Percentiles rank a stretch among this genome's conserved stretches.
phyloP scores from a whole-genome alignment of 192 early-diverging fungal genomes.

The Podila minutissima region DNA sequence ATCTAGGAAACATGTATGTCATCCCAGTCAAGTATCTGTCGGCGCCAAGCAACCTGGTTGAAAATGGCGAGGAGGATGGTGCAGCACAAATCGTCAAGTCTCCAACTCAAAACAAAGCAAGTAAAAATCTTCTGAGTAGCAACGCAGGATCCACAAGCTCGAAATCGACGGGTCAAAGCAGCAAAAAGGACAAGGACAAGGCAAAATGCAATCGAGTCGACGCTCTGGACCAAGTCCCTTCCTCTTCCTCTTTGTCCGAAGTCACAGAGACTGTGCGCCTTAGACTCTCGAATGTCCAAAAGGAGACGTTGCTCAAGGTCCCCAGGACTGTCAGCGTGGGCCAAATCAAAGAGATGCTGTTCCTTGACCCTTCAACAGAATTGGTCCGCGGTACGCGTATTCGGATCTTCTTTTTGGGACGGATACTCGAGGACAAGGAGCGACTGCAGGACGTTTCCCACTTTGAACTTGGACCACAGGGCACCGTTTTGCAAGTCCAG shows the following conservation, averaged over 20 bases:
- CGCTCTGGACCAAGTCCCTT: neutral
- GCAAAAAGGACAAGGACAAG: neutral
- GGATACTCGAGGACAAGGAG: conserved; percentile 14
- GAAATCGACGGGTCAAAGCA: neutral
- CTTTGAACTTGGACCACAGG: neutral
- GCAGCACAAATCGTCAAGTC: too few species aligned
- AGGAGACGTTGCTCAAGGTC: neutral
- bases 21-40: neutral
- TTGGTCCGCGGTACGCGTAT: neutral
- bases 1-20: conserved; percentile 4
- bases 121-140: neutral
- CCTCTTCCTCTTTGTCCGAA: too few species aligned
- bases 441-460: neutral
- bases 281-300: neutral
- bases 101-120: neutral
- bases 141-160: neutral
- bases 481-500: conserved; percentile 1
- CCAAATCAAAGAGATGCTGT: neutral
- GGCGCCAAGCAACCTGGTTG: neutral
- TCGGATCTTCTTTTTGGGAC: conserved; percentile 11
- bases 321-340: neutral
- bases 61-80: neutral
- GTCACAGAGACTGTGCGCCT: neutral
- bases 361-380: neutral
- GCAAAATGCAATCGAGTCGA: neutral